Evolutionary conservation across 139 green algal genomes (phyloP).

Genomic region (Chlamydomonas incerta): DNA sequence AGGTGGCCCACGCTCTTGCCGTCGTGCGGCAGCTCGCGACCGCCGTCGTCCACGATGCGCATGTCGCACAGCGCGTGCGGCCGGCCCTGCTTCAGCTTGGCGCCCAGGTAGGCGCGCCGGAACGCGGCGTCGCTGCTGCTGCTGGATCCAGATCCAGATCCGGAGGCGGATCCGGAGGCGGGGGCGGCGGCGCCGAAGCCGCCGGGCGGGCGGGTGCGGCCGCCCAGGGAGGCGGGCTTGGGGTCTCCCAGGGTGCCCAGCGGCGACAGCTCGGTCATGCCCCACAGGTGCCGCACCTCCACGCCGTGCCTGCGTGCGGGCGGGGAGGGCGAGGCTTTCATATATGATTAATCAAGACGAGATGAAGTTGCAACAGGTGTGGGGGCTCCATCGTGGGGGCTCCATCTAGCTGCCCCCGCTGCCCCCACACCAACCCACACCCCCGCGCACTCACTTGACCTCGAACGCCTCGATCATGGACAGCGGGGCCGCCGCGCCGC

Average conservation of each 20-base stretch:
- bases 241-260: conserved; percentile 66
- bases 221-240: conserved; percentile 50
- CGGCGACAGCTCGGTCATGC: conserved; percentile 86
- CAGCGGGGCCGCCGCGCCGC: conserved; percentile 73
- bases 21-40: conserved; percentile 63
- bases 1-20: conserved; percentile 71
- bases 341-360: too few relatives aligned
- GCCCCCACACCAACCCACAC: neutral
- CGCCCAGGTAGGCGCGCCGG: neutral
- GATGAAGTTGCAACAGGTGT: too few relatives aligned
- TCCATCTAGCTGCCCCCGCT: neutral
- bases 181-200: neutral
- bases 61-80: conserved; percentile 72
- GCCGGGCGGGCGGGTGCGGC: conserved; percentile 13
- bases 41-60: conserved; percentile 73
- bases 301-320: conserved; percentile 56
- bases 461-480: conserved; percentile 64
- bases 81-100: conserved; percentile 71
- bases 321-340: neutral
- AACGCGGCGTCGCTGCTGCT: neutral
- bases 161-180: neutral
- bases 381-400: neutral
- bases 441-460: conserved; percentile 28
- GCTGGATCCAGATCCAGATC: neutral
- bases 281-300: conserved; percentile 76